A percentile compares a stretch with the other conserved stretches of the same genome.
These are phyloP conservation scores for Trichosporon inkin DNA, from an alignment of 1,284 basidiomycete species.

Conservation along the genomic window DNA sequence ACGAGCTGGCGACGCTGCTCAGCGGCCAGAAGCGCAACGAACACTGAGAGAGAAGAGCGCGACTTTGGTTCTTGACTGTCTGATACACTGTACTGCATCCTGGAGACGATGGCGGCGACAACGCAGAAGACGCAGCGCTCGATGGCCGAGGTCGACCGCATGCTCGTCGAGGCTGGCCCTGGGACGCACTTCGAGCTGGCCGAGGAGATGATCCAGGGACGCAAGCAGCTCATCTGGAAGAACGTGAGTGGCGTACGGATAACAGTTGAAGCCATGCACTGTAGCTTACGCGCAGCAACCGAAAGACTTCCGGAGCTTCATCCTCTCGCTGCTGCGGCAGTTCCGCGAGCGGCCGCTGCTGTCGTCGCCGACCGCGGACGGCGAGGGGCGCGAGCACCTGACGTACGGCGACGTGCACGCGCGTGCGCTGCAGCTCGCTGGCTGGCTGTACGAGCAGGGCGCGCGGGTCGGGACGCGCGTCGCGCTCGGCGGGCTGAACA, in stretches of 20 bases:
- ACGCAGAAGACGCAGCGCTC: not conserved
- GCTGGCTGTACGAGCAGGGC: slow-evolving; percentile 31
- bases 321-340: not conserved
- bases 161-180: slow-evolving; percentile 14
- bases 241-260: too few relatives aligned
- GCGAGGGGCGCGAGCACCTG: slow-evolving; percentile 16
- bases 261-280: too few relatives aligned
- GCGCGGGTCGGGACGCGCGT: slow-evolving; percentile 32
- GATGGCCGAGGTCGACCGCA: slow-evolving; percentile 1
- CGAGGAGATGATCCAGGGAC: slow-evolving; percentile 13
- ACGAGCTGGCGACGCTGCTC: too few relatives aligned
- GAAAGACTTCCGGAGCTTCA: slow-evolving; percentile 1
- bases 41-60: too few relatives aligned
- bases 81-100: too few relatives aligned
- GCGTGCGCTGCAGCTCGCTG: slow-evolving; percentile 23
- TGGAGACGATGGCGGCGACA: not conserved
- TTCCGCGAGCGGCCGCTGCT: not conserved
- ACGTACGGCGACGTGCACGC: slow-evolving; percentile 33
- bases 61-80: too few relatives aligned
- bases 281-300: slow-evolving; percentile 4
- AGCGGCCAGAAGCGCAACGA: too few relatives aligned
- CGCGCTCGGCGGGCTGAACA: slow-evolving; percentile 38
- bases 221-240: slow-evolving; percentile 16
- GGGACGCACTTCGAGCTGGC: slow-evolving; percentile 18
- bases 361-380: not conserved